phyloP scores from a whole-genome alignment of 2,329 filamentous ascomycete species.

The Exophiala lecanii-corni region DNA sequence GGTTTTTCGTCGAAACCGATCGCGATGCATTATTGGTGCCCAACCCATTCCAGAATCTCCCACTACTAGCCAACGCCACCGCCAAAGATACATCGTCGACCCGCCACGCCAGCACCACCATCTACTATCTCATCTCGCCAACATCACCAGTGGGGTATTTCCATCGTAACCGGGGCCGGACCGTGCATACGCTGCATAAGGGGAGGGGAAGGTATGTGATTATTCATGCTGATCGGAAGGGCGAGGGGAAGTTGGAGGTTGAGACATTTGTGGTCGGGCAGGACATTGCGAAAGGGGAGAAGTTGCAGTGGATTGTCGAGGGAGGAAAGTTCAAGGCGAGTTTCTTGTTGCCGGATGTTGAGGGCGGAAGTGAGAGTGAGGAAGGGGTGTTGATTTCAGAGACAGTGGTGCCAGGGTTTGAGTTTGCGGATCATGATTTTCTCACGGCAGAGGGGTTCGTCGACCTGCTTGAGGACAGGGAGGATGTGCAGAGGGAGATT shows the following conservation, averaged over 20 bases:
- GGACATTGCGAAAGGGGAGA: conserved; percentile 55
- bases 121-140: conserved; percentile 62
- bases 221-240: conserved; percentile 52
- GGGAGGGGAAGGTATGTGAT: conserved; percentile 62
- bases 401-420: conserved; percentile 65
- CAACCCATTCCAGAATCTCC: conserved; percentile 46
- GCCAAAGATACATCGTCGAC: conserved; percentile 35
- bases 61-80: conserved; percentile 35
- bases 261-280: conserved; percentile 62
- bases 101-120: conserved; percentile 56
- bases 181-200: conserved; percentile 61
- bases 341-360: conserved; percentile 51
- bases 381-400: conserved; percentile 61
- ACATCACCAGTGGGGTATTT: conserved; percentile 54
- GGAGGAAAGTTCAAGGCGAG: conserved; percentile 64
- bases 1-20: conserved; percentile 62
- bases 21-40: conserved; percentile 48
- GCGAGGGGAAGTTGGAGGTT: conserved; percentile 44
- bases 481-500: conserved; percentile 48
- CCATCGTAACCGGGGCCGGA: conserved; percentile 59
- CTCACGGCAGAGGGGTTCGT: conserved; percentile 49
- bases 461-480: conserved; percentile 44
- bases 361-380: conserved; percentile 33
- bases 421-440: conserved; percentile 64
- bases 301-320: conserved; percentile 64